Evolutionary conservation across 805 yeast genomes (phyloP), one percentile per base, ranked within the genome.

Genomic region (Metschnikowia borealis): DNA sequence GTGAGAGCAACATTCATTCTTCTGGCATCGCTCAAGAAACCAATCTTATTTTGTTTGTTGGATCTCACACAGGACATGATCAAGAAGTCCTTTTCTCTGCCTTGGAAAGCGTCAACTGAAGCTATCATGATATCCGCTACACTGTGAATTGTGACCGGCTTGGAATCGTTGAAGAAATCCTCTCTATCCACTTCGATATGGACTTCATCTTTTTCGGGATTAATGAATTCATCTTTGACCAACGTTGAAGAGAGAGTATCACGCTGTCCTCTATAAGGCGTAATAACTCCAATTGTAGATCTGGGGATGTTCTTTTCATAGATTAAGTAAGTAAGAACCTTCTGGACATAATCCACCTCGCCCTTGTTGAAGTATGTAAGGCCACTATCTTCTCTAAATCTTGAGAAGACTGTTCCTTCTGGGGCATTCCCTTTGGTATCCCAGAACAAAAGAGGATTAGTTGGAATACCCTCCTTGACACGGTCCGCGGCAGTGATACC

Each of bases 1-100:
- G 96, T 89, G 46, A 89, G 73, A 4, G 96, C 96, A 50, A 90
- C 97, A 64, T 89, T 89, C 63, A 89, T 66, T 70, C 97, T 85
- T 63, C 96, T 77, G 21, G 90, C 88, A 60, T 89, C 96, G 55
- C 83, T 80, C 64, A 89, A 75, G 68, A 90, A 89, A 6, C 97
- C 97, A 58, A 90, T 86, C 10, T 80, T 79, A 53, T 83, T 84
- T 48, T 75, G 76, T 26, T 81, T 84, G 63, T 89, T 89, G 23
- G 95, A 86, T 54, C 83, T 64, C 23, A 79, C 83, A 60, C 82
- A 78, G 5, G 82, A 77, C 59, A 78, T 64, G 35, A 79, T 70
- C 42, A 79, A 66, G 59, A 73, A 78, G 53, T 79, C 78, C 59
- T 79, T 79, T 56, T 79, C 83, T 50, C 84, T 69, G 31, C 84